Evolutionary conservation across 1,284 basidiomycete species (phyloP).

Genomic region (Cryptococcus hybrid): DNA sequence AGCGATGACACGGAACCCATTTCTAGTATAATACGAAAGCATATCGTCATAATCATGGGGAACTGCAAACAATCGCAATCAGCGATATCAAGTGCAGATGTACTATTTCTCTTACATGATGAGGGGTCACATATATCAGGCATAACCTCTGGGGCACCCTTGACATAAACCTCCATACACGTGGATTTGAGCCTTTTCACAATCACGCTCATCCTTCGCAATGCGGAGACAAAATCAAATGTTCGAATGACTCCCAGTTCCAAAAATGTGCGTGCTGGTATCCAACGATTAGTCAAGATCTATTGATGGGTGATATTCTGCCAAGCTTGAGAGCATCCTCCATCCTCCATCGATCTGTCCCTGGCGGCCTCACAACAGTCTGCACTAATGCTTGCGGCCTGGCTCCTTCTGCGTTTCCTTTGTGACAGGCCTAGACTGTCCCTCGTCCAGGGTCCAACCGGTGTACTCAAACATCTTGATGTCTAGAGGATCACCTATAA

Average conservation of each 20-base stretch:
- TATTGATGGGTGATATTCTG: not conserved
- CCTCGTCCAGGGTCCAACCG: constrained; percentile 94
- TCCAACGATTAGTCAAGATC: not conserved
- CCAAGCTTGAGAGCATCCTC: constrained; percentile 77
- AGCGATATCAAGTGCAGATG: not conserved
- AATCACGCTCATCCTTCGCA: constrained; percentile 96
- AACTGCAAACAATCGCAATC: constrained; percentile 56
- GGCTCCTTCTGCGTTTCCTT: constrained; percentile 55
- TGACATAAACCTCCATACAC: constrained; percentile 98
- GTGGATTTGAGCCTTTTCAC: constrained; percentile 91
- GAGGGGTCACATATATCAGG: constrained; percentile 85
- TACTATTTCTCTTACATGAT: constrained; percentile 62
- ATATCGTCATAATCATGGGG: constrained; percentile 97
- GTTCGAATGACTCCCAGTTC: constrained; percentile 95
- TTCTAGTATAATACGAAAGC: constrained; percentile 93
- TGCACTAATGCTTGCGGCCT: constrained; percentile 91
- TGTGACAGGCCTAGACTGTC: constrained; percentile 55
- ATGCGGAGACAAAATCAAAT: constrained; percentile 92
- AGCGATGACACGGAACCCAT: constrained; percentile 97
- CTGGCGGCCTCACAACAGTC: constrained; percentile 93
- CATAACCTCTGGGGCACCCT: constrained; percentile 99
- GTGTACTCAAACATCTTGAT: constrained; percentile 98
- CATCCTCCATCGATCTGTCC: constrained; percentile 79
- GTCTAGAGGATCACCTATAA: constrained; percentile 94
- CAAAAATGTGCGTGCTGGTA: constrained; percentile 84